Percentiles rank a stretch among this genome's conserved stretches.
Evolutionary conservation across 1,284 basidiomycete genomes (phyloP).

Genomic region (Marasmius oreades): DNA sequence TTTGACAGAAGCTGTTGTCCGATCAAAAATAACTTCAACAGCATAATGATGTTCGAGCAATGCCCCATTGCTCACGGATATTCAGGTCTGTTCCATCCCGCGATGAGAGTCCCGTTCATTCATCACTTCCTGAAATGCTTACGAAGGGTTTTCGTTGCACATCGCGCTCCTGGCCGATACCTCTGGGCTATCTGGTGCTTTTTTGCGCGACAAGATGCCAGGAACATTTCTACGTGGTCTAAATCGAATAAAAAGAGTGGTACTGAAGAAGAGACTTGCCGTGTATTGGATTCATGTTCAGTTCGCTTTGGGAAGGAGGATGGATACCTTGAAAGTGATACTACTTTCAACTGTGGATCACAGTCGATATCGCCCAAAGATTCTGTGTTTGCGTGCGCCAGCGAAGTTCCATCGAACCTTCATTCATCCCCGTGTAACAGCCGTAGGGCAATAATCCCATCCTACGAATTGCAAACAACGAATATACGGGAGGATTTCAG

Average conservation of each 20-base stretch:
- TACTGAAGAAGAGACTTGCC: not conserved
- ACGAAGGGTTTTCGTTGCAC: not conserved
- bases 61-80: no score
- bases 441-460: not conserved
- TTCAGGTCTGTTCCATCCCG: not conserved
- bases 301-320: no score
- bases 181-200: not conserved
- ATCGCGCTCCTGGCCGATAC: not conserved
- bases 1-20: no score
- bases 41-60: no score
- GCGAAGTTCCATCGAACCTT: not conserved
- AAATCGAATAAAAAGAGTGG: not conserved
- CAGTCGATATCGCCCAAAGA: not conserved
- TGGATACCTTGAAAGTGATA: no score
- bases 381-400: not conserved
- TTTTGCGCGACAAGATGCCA: not conserved
- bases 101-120: not conserved
- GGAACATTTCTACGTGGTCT: not conserved
- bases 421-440: not conserved
- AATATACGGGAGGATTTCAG: not conserved
- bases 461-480: not conserved
- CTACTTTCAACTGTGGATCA: not conserved
- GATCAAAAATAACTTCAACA: no score
- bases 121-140: not conserved
- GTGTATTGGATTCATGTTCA: not conserved